Conservation (phyloP, 192 early-diverging fungal species). For the Backusella macrospora region DNA sequence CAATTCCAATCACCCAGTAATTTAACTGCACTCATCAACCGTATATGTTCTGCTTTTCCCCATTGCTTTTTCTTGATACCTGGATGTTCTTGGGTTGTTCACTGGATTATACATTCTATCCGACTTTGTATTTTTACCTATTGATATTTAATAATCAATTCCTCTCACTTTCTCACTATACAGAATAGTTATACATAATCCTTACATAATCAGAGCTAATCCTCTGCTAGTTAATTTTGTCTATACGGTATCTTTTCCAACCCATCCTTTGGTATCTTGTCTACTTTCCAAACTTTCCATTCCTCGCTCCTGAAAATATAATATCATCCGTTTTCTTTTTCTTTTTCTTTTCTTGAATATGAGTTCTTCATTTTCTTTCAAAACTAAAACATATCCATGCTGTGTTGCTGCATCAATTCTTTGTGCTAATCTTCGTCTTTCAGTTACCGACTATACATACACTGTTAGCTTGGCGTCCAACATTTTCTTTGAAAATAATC, state of each 20-base stretch:
- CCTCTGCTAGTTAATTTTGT: slow-evolving; percentile 21
- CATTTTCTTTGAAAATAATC: background rate
- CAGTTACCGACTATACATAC: slow-evolving; percentile 9
- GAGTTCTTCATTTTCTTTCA: slow-evolving; percentile 15
- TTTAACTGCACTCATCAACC: slow-evolving; percentile 64
- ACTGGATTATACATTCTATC: slow-evolving; percentile 79
- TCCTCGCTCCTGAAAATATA: background rate
- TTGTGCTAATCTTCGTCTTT: slow-evolving; percentile 17
- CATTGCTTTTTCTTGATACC: slow-evolving; percentile 73
- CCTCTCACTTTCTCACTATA: no score
- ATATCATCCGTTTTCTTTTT: background rate
- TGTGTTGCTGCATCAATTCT: slow-evolving; percentile 24
- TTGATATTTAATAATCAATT: background rate
- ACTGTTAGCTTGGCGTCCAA: background rate
- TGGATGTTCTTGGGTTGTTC: slow-evolving; percentile 78
- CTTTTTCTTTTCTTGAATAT: background rate
- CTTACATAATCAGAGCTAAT: slow-evolving; percentile 10
- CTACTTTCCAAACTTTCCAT: slow-evolving; percentile 27
- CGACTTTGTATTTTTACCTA: slow-evolving; percentile 61
- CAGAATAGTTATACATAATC: no score
- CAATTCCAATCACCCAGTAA: slow-evolving; percentile 72
- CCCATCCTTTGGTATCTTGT: slow-evolving; percentile 6
- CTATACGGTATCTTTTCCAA: slow-evolving; percentile 17
- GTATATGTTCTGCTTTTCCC: slow-evolving; percentile 62
- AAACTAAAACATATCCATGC: slow-evolving; percentile 17